Evolutionary conservation across 257 asterid genomes (phyloP).

Genomic region (Solanum appendiculatum): DNA sequence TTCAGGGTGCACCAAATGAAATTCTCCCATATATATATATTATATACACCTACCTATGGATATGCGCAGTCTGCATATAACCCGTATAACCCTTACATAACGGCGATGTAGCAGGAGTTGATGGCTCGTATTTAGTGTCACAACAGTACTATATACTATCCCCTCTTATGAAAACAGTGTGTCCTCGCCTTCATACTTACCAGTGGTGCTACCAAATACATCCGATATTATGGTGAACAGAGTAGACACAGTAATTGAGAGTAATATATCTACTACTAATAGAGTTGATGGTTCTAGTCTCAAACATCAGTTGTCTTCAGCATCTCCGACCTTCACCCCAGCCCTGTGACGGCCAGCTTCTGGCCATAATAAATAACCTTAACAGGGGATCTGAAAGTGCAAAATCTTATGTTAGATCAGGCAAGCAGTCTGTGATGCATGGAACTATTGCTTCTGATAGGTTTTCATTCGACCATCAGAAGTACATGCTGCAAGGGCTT

Average conservation of each 20-base stretch:
- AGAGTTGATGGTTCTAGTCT: constrained; percentile 33
- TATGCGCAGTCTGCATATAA: constrained; percentile 62
- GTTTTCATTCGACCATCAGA: too few species aligned
- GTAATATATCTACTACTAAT: constrained; percentile 19
- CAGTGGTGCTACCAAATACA: constrained; percentile 43
- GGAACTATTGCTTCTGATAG: too few species aligned
- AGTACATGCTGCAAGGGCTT: too few species aligned
- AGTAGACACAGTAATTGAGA: constrained; percentile 19
- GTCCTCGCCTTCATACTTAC: constrained; percentile 39
- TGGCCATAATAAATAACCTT: constrained; percentile 16
- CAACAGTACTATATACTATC: constrained; percentile 47
- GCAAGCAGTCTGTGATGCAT: too few species aligned
- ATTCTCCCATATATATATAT: constrained; percentile 43
- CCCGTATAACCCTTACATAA: constrained; percentile 50
- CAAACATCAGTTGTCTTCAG: constrained; percentile 29
- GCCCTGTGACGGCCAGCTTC: constrained; percentile 27
- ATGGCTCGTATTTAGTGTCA: constrained; percentile 42
- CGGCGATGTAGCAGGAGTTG: constrained; percentile 84
- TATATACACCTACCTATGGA: constrained; percentile 56
- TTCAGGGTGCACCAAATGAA: constrained; percentile 71
- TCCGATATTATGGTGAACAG: constrained; percentile 41
- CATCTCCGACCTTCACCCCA: constrained; percentile 31
- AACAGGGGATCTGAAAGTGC: constrained; percentile 32
- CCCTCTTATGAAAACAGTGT: constrained; percentile 53
- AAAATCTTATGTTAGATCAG: constrained; percentile 22